Evolutionary conservation across 192 early-diverging fungal species (phyloP).

Genomic region (Entrophospora sp.): DNA sequence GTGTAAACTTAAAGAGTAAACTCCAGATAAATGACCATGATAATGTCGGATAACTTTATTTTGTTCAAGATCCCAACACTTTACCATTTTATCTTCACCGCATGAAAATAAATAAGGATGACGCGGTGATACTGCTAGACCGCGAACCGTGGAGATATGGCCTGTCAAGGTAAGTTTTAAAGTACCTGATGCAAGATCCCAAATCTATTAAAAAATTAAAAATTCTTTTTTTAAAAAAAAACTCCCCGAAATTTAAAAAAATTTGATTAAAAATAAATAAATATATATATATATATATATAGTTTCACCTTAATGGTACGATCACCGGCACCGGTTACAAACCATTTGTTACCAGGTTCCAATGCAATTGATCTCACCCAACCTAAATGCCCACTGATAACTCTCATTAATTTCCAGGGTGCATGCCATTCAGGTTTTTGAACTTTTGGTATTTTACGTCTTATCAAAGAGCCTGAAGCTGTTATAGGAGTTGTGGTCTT

Average conservation of each 20-base stretch:
- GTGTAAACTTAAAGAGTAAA: slow-evolving; percentile 87
- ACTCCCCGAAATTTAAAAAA: no score
- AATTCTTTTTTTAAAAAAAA: no score
- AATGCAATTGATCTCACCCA: slow-evolving; percentile 92
- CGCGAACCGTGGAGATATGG: slow-evolving; percentile 92
- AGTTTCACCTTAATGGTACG: slow-evolving; percentile 84
- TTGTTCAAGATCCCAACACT: slow-evolving; percentile 98
- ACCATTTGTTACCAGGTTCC: slow-evolving; percentile 96
- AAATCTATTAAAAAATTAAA: slow-evolving; percentile 63
- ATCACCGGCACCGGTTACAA: slow-evolving; percentile 96
- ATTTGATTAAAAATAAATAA: no score
- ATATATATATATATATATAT: no score
- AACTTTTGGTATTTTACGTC: slow-evolving; percentile 40
- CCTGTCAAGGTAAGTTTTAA: slow-evolving; percentile 93
- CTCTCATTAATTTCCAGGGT: slow-evolving; percentile 97
- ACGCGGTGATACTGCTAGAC: slow-evolving; percentile 84
- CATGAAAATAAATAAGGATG: slow-evolving; percentile 97
- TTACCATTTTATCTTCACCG: slow-evolving; percentile 98
- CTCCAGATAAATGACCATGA: slow-evolving; percentile 93
- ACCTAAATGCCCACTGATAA: slow-evolving; percentile 95
- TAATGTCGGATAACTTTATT: slow-evolving; percentile 99
- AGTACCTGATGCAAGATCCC: slow-evolving; percentile 97
- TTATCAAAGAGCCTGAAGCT: slow-evolving; percentile 39
- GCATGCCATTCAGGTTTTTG: slow-evolving; percentile 90
- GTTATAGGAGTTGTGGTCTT: slow-evolving; percentile 27